These are phyloP conservation scores for Suillus cothurnatus DNA, from an alignment of 768 basidiomycete species.

Conservation along the genomic window DNA sequence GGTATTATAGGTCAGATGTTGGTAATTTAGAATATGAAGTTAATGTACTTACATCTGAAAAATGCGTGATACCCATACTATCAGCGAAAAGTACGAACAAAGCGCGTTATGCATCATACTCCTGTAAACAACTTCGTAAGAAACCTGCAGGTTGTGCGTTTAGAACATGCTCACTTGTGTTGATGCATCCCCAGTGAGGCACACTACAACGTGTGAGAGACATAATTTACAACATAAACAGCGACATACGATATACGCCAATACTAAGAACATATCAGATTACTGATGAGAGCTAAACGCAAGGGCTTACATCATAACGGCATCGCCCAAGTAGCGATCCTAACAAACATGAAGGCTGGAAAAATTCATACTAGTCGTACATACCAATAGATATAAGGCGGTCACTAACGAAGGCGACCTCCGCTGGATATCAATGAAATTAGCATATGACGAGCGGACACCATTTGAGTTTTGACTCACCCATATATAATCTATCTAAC, in stretches of 20 bases:
- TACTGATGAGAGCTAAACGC: background rate
- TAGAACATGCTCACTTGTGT: background rate
- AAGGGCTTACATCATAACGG: conserved; percentile 29
- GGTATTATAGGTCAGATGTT: background rate
- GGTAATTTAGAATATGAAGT: background rate
- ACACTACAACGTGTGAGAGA: background rate
- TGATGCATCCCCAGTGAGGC: background rate
- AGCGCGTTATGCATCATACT: background rate
- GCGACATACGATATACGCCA: background rate
- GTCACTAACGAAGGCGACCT: conserved; percentile 28
- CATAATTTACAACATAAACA: background rate
- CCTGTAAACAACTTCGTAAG: background rate
- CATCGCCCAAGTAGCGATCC: conserved; percentile 35
- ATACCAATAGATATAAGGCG: conserved; percentile 28
- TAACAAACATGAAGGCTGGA: conserved; percentile 11
- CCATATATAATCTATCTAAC: conserved; percentile 34
- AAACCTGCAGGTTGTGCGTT: background rate
- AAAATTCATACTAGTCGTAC: background rate
- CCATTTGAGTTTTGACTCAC: conserved; percentile 15
- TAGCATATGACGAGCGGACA: background rate
- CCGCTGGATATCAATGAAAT: conserved; percentile 19
- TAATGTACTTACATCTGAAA: background rate
- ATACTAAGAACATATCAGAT: background rate
- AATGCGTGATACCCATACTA: background rate
- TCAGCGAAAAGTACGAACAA: background rate